Conservation (phyloP, 2,329 filamentous ascomycete species). For the Cyanodermella asteris region DNA sequence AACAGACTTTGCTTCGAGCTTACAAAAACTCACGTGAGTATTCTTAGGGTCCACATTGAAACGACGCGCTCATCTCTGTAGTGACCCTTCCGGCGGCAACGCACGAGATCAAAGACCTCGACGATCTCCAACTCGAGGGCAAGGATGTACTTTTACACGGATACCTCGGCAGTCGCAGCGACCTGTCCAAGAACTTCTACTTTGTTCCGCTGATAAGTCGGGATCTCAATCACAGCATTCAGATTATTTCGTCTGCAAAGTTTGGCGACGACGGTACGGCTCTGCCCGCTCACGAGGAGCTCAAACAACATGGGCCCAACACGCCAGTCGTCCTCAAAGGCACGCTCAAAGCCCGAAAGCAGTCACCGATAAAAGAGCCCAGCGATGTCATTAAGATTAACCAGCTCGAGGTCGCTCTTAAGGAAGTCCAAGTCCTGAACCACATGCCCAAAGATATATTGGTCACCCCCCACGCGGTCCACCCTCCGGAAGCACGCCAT, state of each 20-base stretch:
- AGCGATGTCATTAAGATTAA: conserved; percentile 14
- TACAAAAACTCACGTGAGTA: too few species aligned
- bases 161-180: conserved; percentile 46
- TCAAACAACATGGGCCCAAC: conserved; percentile 25
- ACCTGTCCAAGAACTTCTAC: conserved; percentile 44
- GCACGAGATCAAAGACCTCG: conserved; percentile 14
- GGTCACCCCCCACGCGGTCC: conserved; percentile 50
- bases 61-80: conserved; percentile 8
- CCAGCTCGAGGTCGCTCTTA: conserved; percentile 36
- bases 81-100: conserved; percentile 25
- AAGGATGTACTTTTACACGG: conserved; percentile 38
- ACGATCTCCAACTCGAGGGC: conserved; percentile 8
- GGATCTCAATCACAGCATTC: conserved; percentile 22
- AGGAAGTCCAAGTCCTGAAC: conserved; percentile 40
- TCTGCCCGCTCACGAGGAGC: conserved; percentile 11
- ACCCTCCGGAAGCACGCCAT: conserved; percentile 54
- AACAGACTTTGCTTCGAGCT: too few species aligned
- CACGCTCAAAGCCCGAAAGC: conserved; percentile 20
- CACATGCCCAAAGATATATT: conserved; percentile 54
- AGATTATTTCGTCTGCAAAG: conserved; percentile 25
- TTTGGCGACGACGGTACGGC: conserved; percentile 6
- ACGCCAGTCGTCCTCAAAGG: conserved; percentile 34
- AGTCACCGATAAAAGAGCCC: conserved; percentile 10
- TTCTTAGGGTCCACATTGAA: too few species aligned
- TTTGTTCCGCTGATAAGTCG: conserved; percentile 40